Conservation (phyloP, 1,139 yeast genomes). For the Suhomyces chickasaworum region DNA sequence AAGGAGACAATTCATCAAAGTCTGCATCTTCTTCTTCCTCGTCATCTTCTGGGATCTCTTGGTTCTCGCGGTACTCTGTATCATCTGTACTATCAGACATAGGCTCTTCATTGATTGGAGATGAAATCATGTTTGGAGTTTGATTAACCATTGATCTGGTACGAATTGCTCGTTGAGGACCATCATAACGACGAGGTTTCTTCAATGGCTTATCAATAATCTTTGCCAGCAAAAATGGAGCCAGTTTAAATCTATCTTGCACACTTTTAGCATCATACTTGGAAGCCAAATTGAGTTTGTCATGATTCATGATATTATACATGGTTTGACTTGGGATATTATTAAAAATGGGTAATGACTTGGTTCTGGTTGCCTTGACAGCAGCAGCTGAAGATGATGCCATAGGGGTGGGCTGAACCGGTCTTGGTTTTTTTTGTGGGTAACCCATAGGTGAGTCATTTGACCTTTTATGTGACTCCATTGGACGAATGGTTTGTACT, state of each 20-base stretch:
- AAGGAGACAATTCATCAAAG: constrained; percentile 36
- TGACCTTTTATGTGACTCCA: constrained; percentile 7
- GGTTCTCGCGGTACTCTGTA: constrained; percentile 35
- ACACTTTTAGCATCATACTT: constrained; percentile 46
- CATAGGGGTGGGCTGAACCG: constrained; percentile 5
- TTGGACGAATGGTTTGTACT: constrained; percentile 10
- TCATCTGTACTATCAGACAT: constrained; percentile 36
- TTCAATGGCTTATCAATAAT: constrained; percentile 39
- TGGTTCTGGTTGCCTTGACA: constrained; percentile 64
- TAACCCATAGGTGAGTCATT: constrained; percentile 12
- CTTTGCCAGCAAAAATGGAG: constrained; percentile 47
- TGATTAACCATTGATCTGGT: constrained; percentile 44
- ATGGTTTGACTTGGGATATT: constrained; percentile 45
- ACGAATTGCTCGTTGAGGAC: constrained; percentile 43
- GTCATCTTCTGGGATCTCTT: constrained; percentile 17
- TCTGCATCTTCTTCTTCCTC: constrained; percentile 19
- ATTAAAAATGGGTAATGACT: constrained; percentile 60
- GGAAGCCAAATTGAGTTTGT: constrained; percentile 41
- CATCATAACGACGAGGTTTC: constrained; percentile 38
- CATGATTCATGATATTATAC: constrained; percentile 46
- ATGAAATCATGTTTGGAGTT: constrained; percentile 35
- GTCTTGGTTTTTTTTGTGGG: constrained; percentile 13
- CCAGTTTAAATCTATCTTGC: constrained; percentile 51
- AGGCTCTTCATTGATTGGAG: constrained; percentile 45
- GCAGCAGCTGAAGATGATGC: constrained; percentile 30